Evolutionary conservation across 305 asterid species (phyloP).

Genomic region (Solanum aculeatissimum): DNA sequence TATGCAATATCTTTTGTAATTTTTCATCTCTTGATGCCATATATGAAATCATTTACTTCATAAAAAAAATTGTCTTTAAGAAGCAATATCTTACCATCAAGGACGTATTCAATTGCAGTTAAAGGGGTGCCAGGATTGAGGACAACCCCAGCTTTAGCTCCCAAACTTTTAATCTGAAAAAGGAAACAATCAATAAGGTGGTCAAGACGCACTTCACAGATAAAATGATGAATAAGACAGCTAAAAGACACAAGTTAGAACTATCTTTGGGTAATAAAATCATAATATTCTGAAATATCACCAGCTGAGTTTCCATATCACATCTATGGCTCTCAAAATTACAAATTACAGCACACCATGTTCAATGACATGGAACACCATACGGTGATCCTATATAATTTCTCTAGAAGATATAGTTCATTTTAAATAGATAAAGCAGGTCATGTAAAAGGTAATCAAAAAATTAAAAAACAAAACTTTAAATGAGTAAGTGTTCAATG

Average conservation of each 20-base stretch:
- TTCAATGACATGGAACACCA: neutral
- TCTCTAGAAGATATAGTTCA: neutral
- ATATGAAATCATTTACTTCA: neutral
- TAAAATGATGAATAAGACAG: neutral
- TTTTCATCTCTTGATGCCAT: neutral
- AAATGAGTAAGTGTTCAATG: conserved; percentile 77
- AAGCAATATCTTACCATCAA: conserved; percentile 62
- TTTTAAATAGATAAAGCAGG: neutral
- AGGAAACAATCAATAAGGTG: conserved; percentile 1
- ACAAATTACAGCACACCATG: neutral
- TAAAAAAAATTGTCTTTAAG: neutral
- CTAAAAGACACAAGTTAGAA: neutral
- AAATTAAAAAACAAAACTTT: conserved; percentile 2
- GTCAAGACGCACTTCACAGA: neutral
- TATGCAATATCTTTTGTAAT: neutral
- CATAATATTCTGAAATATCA: neutral
- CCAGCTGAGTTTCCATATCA: neutral
- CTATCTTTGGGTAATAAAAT: neutral
- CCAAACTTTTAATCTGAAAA: conserved; percentile 69
- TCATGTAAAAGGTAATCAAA: neutral
- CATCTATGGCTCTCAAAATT: neutral
- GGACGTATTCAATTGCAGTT: conserved; percentile 76
- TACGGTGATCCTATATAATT: neutral
- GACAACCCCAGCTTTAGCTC: conserved; percentile 99
- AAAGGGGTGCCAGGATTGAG: conserved; percentile 94